These are phyloP conservation scores for Zelonia costaricensis DNA, from an alignment of 208 protist genomes.

Conservation along the genomic window DNA sequence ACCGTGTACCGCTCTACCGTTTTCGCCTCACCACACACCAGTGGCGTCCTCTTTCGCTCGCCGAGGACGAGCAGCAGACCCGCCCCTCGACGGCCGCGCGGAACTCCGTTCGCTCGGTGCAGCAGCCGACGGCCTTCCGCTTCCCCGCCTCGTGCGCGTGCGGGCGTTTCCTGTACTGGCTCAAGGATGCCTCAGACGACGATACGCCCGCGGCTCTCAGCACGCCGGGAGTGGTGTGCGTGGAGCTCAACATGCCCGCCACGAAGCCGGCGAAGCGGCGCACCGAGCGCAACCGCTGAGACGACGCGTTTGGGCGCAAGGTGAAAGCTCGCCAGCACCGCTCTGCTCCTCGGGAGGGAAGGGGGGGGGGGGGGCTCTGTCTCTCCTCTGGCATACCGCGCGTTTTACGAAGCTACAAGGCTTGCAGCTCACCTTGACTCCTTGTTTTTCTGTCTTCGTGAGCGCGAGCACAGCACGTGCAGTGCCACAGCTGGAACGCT, in stretches of 20 bases:
- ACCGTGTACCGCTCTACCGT: constrained; percentile 2
- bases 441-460: too few species aligned
- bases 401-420: too few species aligned
- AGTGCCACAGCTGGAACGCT: too few species aligned
- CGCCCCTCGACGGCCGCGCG: not conserved
- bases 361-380: too few species aligned
- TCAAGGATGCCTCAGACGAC: not conserved
- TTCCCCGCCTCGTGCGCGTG: constrained; percentile 9
- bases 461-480: too few species aligned
- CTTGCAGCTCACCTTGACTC: too few species aligned
- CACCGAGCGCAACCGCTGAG: constrained; percentile 9
- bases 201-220: not conserved
- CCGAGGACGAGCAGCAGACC: not conserved
- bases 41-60: not conserved
- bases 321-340: not conserved
- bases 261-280: constrained; percentile 7
- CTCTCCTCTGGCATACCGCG: too few species aligned
- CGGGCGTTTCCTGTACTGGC: constrained; percentile 12
- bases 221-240: not conserved
- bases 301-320: too few species aligned
- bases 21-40: constrained; percentile 14
- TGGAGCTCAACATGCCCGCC: constrained; percentile 6
- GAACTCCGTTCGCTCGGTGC: not conserved
- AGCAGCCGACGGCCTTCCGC: not conserved
- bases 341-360: not conserved